A percentile compares a stretch with the other conserved stretches of the same genome.
phyloP scores from a whole-genome alignment of 2,329 filamentous ascomycete species.

The Aureobasidium subglaciale region DNA sequence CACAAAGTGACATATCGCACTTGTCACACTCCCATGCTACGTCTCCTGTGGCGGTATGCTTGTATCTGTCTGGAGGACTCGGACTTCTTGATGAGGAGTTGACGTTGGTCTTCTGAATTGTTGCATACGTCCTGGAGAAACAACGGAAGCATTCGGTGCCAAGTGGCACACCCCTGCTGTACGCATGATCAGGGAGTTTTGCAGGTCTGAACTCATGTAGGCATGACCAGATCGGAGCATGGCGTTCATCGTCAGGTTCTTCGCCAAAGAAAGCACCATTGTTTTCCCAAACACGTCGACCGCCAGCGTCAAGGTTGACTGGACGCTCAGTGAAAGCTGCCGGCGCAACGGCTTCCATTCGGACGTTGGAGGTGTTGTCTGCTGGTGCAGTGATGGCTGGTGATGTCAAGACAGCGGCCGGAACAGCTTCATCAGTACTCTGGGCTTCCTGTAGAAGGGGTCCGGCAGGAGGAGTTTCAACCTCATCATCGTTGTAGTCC shows the following conservation, averaged over 20 bases:
- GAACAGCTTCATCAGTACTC: background rate
- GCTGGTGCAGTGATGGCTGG: background rate
- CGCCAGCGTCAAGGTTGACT: slow-evolving; percentile 15
- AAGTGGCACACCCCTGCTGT: slow-evolving; percentile 19
- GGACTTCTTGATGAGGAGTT: no score
- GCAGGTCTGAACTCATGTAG: slow-evolving; percentile 20
- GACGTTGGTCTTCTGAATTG: slow-evolving; percentile 5
- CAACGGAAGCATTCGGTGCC: slow-evolving; percentile 23
- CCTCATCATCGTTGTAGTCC: slow-evolving; percentile 23
- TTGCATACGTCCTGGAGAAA: slow-evolving; percentile 14
- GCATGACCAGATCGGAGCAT: slow-evolving; percentile 23
- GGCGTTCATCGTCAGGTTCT: slow-evolving; percentile 22
- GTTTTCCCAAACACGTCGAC: slow-evolving; percentile 5
- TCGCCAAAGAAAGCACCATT: slow-evolving; percentile 14
- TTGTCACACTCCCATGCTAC: slow-evolving; percentile 16
- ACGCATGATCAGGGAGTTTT: slow-evolving; percentile 1
- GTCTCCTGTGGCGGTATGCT: background rate
- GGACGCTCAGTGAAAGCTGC: background rate
- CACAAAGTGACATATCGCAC: slow-evolving; percentile 19
- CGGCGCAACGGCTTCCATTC: background rate
- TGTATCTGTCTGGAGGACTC: background rate
- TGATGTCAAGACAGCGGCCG: background rate
- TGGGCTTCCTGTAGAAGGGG: background rate
- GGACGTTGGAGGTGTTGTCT: background rate
- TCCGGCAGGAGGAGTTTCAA: background rate